These are phyloP conservation scores for Chrysosporium queenslandicum DNA, from an alignment of 2,329 filamentous ascomycete genomes.

Conservation along the genomic window DNA sequence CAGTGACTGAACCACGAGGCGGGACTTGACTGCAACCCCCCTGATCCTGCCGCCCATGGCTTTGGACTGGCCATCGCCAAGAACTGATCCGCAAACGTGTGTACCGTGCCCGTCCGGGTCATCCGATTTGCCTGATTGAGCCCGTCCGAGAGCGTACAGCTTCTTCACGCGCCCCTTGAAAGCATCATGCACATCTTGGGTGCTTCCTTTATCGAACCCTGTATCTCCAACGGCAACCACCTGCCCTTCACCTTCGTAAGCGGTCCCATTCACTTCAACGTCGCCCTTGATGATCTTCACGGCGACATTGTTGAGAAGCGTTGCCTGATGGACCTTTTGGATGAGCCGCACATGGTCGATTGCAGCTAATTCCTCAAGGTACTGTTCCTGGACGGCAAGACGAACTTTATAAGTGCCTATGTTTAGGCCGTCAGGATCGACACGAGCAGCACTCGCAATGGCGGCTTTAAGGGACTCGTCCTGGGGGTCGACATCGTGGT, in stretches of 20 bases:
- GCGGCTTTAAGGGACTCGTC: constrained; percentile 8
- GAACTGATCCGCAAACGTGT: constrained; percentile 20
- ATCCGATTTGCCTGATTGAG: constrained; percentile 5
- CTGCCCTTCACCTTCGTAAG: constrained; percentile 18
- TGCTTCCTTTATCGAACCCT: constrained; percentile 19
- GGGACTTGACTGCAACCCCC: constrained; percentile 19
- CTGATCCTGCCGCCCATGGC: constrained; percentile 16
- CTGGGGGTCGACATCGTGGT: constrained; percentile 15
- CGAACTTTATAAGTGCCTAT: constrained; percentile 12
- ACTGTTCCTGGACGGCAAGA: constrained; percentile 14
- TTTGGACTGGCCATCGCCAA: constrained; percentile 16
- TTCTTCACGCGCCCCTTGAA: constrained; percentile 18
- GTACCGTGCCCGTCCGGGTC: constrained; percentile 21
- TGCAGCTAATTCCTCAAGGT: constrained; percentile 16
- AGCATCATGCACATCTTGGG: constrained; percentile 16
- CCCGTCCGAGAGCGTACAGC: constrained; percentile 14
- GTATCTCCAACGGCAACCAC: constrained; percentile 20
- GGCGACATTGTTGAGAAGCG: constrained; percentile 20
- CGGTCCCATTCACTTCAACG: constrained; percentile 3
- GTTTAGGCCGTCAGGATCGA: constrained; percentile 8
- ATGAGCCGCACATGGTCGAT: constrained; percentile 17
- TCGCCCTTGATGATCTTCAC: constrained; percentile 16
- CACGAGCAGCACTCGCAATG: constrained; percentile 13
- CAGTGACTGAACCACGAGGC: constrained; percentile 20
- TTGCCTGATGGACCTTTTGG: constrained; percentile 15